Conservation (phyloP, 176 grass and related monocot genomes). For the Zoysia pacifica region DNA sequence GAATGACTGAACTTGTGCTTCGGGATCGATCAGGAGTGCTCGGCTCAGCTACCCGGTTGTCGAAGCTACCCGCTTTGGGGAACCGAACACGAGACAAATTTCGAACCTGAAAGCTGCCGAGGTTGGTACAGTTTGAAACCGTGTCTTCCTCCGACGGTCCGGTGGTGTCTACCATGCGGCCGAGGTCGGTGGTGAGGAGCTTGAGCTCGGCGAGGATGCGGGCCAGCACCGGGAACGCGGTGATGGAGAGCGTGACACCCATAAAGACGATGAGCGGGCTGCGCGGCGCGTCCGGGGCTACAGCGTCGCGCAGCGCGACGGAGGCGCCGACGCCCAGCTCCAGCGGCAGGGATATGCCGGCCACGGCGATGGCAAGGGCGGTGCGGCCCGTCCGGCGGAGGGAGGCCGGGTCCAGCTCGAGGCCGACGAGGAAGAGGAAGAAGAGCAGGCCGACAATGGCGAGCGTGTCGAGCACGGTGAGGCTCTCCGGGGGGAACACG, state of each 20-base stretch:
- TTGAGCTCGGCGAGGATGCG: slow-evolving; percentile 73
- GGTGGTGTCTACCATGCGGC: no score
- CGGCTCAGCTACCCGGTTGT: background rate
- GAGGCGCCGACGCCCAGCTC: slow-evolving; percentile 56
- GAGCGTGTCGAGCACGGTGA: slow-evolving; percentile 64
- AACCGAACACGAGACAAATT: slow-evolving; percentile 22
- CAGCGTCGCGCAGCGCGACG: slow-evolving; percentile 42
- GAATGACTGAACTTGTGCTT: background rate
- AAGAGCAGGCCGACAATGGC: slow-evolving; percentile 66
- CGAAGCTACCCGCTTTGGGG: slow-evolving; percentile 8
- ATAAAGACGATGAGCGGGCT: slow-evolving; percentile 59
- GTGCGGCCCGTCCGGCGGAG: slow-evolving; percentile 55
- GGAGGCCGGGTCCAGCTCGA: slow-evolving; percentile 57
- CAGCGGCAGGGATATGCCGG: slow-evolving; percentile 59
- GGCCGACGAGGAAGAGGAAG: slow-evolving; percentile 83
- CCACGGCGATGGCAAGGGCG: slow-evolving; percentile 56
- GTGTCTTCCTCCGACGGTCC: no score
- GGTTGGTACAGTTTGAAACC: no score
- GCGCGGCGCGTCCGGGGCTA: slow-evolving; percentile 14
- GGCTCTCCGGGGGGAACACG: slow-evolving; percentile 58
- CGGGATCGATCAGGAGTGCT: no score
- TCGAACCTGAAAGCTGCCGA: slow-evolving; percentile 26
- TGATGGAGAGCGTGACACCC: slow-evolving; percentile 68
- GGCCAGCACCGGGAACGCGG: slow-evolving; percentile 65
- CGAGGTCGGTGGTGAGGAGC: slow-evolving; percentile 72